Evolutionary conservation across 306 rosid species (phyloP), one percentile per base, ranked within the genome.

Genomic region (Quercus parvula): DNA sequence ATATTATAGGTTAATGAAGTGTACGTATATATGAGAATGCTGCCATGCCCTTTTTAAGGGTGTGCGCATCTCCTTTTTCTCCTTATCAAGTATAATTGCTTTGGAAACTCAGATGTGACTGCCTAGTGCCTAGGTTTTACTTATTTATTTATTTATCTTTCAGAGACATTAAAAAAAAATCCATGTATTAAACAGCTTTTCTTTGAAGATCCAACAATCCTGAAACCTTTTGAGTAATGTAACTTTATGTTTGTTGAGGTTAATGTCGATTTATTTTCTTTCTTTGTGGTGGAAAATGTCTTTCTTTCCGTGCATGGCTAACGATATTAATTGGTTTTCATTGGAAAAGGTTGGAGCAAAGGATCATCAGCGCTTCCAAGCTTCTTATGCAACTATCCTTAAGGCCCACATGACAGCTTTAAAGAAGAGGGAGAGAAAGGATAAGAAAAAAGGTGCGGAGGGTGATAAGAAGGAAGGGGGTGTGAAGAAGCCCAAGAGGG

Each of bases 331-430:
- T 11, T 68, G 76, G 44, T 80, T 82, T 78, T 64, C 38, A 44
- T 78, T 88, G 78, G 70, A 76, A 73, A 49, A 96, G 99, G 99
- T 96, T 85, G 98, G 99, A 35, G 88, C 85, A 10, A 96, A 91
- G 92, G 99, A 96, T 82, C 98, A 96, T 82, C 91, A 79, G 85
- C 98, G 93, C 73, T 96, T 96, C 84, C 99, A 96, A 88, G 94
- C 98, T 77, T 96, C 99, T 25, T 96, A 96, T 68, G 98, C 99
- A 51, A 93, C 98, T 64, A 91, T 96, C 78, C 84, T 96, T 6
- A 96, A 91, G 89, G 99, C 97, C 57, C 99, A 88, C 85, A 96
- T 96, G 99, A 96, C 99, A 67, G 89, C 98, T 78, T 81, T 96
- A 49, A 96, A 96, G 86, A 96, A 91, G 89, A 92, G 98, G 79